Evolutionary conservation across 2,329 filamentous ascomycete species (phyloP), one percentile per base, ranked within the genome.

Genomic region (Aureobasidium sp.): DNA sequence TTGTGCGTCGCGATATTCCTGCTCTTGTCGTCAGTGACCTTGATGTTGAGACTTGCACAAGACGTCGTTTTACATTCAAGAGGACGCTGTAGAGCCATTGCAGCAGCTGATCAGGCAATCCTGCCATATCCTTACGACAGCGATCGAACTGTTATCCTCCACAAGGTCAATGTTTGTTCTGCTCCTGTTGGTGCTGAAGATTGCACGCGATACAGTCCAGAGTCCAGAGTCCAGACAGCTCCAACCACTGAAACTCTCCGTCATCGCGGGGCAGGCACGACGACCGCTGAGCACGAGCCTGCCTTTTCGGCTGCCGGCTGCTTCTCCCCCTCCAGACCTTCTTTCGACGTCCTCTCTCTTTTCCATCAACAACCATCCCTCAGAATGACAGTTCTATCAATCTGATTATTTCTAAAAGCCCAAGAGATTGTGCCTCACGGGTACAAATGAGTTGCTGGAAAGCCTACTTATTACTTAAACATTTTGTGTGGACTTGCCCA

Each of bases 11-110:
- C 87, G 86, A 73, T 99, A 97, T 83, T 96, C 91, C 90, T 97
- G 74, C 53, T 71, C 67, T 73, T 71, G 64, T 72, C 70, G 66
- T 71, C 71, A 64, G 41, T 58, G 34, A 23, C 17, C 12, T 42
- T 26, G 15, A 23, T 13, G 20, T 48, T 58, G 41, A 27, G 27
- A 20, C 47, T 27, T 9, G 42, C 41, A 20, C 17, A 37, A 17
- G 27, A 36, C 26, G 12, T 10, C 2, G 1, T 7, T 39, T 37
- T 59, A 39, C 55, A 41, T 50, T 53, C 44, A 57, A 29, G 29
- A 97, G 78, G 62, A 96, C 87, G 76, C 90, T 94, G 77, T 96
- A 96, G 6, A 97, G 86, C 93, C 93, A 97, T 77, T 91, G 92
- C 71, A 97, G 82, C 64, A 95, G 88, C 77, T 91, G 89, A 76